A percentile compares a stretch with the other conserved stretches of the same genome.
Conservation (phyloP, 352 stramenopile species). For the Phytophthora aleatoria region DNA sequence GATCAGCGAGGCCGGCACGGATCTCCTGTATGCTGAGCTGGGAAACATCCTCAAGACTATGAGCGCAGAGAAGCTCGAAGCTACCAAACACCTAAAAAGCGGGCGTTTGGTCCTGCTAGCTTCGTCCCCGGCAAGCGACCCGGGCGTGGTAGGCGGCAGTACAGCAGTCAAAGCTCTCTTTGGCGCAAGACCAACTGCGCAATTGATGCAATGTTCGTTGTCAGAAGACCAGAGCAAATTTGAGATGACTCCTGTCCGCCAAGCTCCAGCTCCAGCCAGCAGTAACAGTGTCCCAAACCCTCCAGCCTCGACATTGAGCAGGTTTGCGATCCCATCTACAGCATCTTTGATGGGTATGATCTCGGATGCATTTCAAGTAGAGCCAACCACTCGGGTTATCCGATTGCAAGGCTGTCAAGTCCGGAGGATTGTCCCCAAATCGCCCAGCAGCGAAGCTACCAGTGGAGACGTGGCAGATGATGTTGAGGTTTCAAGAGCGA, state of each 20-base stretch:
- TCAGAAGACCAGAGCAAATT: slow-evolving; percentile 65
- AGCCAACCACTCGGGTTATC: slow-evolving; percentile 36
- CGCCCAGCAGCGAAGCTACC: slow-evolving; percentile 11
- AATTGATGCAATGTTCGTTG: slow-evolving; percentile 58
- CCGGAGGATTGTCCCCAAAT: slow-evolving; percentile 31
- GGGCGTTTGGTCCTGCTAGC: slow-evolving; percentile 60
- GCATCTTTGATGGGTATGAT: slow-evolving; percentile 60
- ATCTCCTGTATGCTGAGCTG: slow-evolving; percentile 63
- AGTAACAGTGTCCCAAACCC: slow-evolving; percentile 1
- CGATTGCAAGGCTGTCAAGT: slow-evolving; percentile 61
- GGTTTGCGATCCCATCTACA: slow-evolving; percentile 48
- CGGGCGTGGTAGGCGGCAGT: slow-evolving; percentile 9
- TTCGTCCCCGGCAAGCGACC: slow-evolving; percentile 26
- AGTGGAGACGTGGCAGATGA: slow-evolving; percentile 2
- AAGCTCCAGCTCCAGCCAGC: slow-evolving; percentile 7
- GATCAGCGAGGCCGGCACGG: slow-evolving; percentile 50
- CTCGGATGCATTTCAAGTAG: slow-evolving; percentile 46
- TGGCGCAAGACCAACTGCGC: slow-evolving; percentile 26
- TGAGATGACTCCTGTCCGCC: slow-evolving; percentile 48
- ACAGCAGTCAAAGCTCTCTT: slow-evolving; percentile 42
- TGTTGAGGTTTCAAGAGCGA: background rate
- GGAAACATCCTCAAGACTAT: slow-evolving; percentile 64
- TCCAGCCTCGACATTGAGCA: slow-evolving; percentile 19
- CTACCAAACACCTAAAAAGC: slow-evolving; percentile 44
- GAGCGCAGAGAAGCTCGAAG: slow-evolving; percentile 67